phyloP scores from a whole-genome alignment of 441 rosid genomes.

The Lepidium campestre region DNA sequence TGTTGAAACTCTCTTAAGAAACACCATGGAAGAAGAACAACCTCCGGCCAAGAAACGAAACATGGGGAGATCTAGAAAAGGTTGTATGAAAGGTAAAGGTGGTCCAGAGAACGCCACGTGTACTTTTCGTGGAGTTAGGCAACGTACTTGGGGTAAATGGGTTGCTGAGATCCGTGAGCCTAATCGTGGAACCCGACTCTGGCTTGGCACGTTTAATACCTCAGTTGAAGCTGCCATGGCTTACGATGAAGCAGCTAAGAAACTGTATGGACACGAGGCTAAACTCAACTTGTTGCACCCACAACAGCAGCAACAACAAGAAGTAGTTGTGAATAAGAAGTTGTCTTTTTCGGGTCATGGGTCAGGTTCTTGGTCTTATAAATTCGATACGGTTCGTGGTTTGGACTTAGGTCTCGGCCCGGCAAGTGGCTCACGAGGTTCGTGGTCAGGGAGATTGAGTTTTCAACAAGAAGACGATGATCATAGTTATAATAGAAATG shows the following conservation, averaged over 20 bases:
- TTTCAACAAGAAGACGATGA: slow-evolving; percentile 7
- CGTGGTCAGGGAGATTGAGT: slow-evolving; percentile 12
- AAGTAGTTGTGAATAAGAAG: not conserved
- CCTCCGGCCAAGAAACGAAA: slow-evolving; percentile 25
- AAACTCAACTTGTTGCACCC: slow-evolving; percentile 47
- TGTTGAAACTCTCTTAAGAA: not conserved
- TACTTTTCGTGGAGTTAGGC: slow-evolving; percentile 71
- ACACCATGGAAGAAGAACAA: slow-evolving; percentile 27
- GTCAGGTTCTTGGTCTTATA: slow-evolving; percentile 9
- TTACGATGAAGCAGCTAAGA: slow-evolving; percentile 70
- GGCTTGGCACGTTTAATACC: slow-evolving; percentile 88
- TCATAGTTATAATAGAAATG: not conserved
- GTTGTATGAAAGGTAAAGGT: slow-evolving; percentile 92
- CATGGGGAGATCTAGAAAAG: slow-evolving; percentile 65
- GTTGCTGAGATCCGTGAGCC: slow-evolving; percentile 88
- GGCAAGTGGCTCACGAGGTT: slow-evolving; percentile 3
- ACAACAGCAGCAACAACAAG: slow-evolving; percentile 13
- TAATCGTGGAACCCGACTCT: slow-evolving; percentile 59
- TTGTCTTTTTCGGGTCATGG: slow-evolving; percentile 14
- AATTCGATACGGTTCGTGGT: slow-evolving; percentile 16
- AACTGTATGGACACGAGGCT: slow-evolving; percentile 61
- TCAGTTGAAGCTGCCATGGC: slow-evolving; percentile 74
- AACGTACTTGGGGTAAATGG: slow-evolving; percentile 93
- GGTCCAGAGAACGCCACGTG: slow-evolving; percentile 70
- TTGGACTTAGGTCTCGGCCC: slow-evolving; percentile 20